Conservation (phyloP, 2,329 filamentous ascomycete species). For the Zasmidium cellare region DNA sequence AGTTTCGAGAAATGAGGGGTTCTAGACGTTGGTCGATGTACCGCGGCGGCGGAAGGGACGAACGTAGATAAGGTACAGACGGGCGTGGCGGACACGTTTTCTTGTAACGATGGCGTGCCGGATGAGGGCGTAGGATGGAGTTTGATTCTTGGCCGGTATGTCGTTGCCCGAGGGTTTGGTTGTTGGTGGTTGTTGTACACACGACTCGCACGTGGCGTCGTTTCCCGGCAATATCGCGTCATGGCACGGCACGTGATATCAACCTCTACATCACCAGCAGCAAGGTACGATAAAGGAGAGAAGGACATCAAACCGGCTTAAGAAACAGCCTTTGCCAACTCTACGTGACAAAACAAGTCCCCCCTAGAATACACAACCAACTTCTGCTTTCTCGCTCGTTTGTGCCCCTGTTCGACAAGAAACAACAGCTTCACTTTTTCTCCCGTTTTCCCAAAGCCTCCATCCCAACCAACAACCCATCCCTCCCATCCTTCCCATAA, state of each 20-base stretch:
- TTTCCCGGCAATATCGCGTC: neutral
- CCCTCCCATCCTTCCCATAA: too few species aligned
- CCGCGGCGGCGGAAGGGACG: neutral
- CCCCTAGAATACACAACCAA: neutral
- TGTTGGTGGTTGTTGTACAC: neutral
- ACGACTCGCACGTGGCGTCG: neutral
- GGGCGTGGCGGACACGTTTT: neutral
- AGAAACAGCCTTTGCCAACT: slow-evolving; percentile 16
- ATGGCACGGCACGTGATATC: neutral
- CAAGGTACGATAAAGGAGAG: neutral
- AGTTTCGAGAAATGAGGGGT: too few species aligned
- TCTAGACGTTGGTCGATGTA: neutral
- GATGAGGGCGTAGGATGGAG: neutral
- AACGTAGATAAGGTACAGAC: neutral
- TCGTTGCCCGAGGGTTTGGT: neutral
- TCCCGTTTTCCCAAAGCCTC: neutral
- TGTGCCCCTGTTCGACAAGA: too few species aligned
- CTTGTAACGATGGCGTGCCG: neutral
- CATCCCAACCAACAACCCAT: neutral
- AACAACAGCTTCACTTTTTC: neutral
- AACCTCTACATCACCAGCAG: neutral
- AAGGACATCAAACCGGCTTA: slow-evolving; percentile 1
- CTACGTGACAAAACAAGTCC: slow-evolving; percentile 7
- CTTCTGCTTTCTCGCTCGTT: neutral
- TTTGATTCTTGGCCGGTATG: neutral